These are phyloP conservation scores for Aspergillus sp. DNA, from an alignment of 2,329 filamentous ascomycete genomes.

Conservation along the genomic window DNA sequence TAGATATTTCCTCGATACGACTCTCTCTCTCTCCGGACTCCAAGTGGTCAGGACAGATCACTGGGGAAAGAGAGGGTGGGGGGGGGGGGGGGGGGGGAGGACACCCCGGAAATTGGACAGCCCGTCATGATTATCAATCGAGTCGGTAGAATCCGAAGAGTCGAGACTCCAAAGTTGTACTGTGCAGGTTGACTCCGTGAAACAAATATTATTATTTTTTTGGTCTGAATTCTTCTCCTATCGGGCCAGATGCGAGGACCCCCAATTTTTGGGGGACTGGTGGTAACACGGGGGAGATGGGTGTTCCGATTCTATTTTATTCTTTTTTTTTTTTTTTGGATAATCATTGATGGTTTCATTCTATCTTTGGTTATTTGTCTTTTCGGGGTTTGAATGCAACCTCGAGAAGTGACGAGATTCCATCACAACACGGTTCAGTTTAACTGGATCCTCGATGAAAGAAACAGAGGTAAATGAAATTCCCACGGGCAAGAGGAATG, in stretches of 20 bases:
- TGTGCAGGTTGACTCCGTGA: too few relatives aligned
- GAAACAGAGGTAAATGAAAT: background rate
- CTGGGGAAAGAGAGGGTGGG: too few relatives aligned
- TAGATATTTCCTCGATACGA: background rate
- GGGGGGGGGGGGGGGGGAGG: too few relatives aligned
- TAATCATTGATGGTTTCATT: background rate
- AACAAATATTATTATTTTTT: too few relatives aligned
- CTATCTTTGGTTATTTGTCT: background rate
- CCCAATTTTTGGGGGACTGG: background rate
- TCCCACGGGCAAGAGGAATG: background rate
- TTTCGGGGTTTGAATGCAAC: background rate
- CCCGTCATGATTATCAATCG: background rate
- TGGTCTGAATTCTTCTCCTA: background rate
- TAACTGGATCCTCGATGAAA: background rate
- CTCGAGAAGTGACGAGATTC: background rate
- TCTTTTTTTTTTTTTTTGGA: background rate
- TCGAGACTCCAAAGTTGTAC: background rate
- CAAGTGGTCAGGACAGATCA: background rate
- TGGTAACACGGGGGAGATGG: background rate
- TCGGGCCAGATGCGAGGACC: background rate
- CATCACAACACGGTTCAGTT: background rate
- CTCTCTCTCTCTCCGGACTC: background rate
- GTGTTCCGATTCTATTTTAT: background rate
- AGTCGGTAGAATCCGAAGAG: background rate
- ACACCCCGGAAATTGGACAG: too few relatives aligned